Evolutionary conservation across 140 eudicot genomes (phyloP).

Genomic region (Senecio squalidus): DNA sequence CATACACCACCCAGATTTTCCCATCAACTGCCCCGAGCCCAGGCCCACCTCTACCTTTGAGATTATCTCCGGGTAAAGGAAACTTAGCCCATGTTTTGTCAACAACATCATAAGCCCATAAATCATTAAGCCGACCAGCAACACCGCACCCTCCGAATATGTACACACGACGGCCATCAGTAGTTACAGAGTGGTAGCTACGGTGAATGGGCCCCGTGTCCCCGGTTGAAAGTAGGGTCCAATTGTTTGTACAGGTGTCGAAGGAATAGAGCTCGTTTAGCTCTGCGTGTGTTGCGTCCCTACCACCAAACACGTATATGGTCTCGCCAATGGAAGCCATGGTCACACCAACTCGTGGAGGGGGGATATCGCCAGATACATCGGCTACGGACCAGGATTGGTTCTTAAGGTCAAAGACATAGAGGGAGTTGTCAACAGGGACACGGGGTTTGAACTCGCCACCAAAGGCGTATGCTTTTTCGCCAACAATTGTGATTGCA

Average conservation of each 20-base stretch:
- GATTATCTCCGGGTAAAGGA: conserved; percentile 69
- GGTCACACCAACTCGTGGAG: conserved; percentile 95
- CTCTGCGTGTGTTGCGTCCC: conserved; percentile 84
- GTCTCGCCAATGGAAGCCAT: conserved; percentile 72
- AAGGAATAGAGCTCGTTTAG: conserved; percentile 82
- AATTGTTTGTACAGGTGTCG: conserved; percentile 61
- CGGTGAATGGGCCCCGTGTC: conserved; percentile 75
- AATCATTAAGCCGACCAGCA: conserved; percentile 72
- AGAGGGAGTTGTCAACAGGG: conserved; percentile 80
- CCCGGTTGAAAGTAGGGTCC: conserved; percentile 64
- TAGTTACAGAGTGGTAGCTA: conserved; percentile 85
- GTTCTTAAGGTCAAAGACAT: conserved; percentile 59
- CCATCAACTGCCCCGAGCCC: conserved; percentile 58
- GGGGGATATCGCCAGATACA: conserved; percentile 78
- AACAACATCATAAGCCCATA: conserved; percentile 73
- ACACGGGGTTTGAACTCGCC: conserved; percentile 94
- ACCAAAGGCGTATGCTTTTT: conserved; percentile 82
- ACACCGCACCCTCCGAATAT: conserved; percentile 88
- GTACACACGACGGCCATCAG: conserved; percentile 56
- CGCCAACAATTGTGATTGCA: conserved; percentile 71
- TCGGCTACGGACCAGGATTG: conserved; percentile 72
- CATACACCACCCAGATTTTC: conserved; percentile 92
- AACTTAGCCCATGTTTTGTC: conserved; percentile 50
- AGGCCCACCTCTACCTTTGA: conserved; percentile 93
- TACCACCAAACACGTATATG: conserved; percentile 85